Conservation (phyloP, 371 early-diverging fungal species). For the Dichotomocladium elegans region DNA sequence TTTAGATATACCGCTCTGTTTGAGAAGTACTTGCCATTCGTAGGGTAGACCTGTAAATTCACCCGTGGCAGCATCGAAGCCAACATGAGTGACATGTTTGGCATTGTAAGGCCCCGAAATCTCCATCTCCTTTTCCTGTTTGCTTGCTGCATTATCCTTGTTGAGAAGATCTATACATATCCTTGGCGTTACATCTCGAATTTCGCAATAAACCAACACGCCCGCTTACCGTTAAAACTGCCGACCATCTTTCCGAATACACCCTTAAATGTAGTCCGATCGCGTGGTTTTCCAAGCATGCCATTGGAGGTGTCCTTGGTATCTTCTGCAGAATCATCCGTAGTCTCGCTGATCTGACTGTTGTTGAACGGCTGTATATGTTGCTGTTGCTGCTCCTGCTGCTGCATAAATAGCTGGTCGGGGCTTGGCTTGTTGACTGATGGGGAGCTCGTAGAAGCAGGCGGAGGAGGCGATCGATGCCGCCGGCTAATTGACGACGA, state of each 20-base stretch:
- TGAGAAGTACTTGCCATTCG: conserved; percentile 90
- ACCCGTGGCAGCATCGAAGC: conserved; percentile 88
- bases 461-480: conserved; percentile 24
- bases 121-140: conserved; percentile 69
- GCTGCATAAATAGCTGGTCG: too few species aligned
- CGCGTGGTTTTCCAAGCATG: conserved; percentile 36
- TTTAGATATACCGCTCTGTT: conserved; percentile 91
- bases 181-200: neutral
- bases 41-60: conserved; percentile 93
- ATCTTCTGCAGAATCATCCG: conserved; percentile 9
- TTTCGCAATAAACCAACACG: neutral
- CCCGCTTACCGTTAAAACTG: conserved; percentile 51
- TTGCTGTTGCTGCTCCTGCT: conserved; percentile 7
- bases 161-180: conserved; percentile 56
- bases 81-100: conserved; percentile 94
- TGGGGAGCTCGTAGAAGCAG: conserved; percentile 20
- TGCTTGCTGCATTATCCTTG: conserved; percentile 39
- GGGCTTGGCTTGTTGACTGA: conserved; percentile 10
- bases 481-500: conserved; percentile 24
- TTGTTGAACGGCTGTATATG: neutral
- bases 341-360: conserved; percentile 12
- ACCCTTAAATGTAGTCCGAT: conserved; percentile 56
- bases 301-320: conserved; percentile 10
- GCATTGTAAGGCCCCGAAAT: conserved; percentile 97
- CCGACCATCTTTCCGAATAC: conserved; percentile 67